phyloP scores from a whole-genome alignment of 2,329 filamentous ascomycete genomes.

The Penicillium olsonii region DNA sequence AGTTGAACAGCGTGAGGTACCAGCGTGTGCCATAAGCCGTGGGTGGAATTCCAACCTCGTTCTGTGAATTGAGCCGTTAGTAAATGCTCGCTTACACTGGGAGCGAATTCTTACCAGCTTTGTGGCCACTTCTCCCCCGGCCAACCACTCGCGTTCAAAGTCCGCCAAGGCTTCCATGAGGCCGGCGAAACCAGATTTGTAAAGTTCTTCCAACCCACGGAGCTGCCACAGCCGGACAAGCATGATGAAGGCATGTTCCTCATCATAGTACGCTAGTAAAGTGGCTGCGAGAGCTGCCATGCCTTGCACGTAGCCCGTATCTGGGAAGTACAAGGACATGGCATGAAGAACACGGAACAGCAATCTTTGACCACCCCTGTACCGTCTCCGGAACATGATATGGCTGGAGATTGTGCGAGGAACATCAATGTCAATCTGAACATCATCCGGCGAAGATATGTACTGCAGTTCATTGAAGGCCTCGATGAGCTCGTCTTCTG shows the following conservation, averaged over 20 bases:
- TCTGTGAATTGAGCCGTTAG: slow-evolving; percentile 48
- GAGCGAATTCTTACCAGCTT: slow-evolving; percentile 68
- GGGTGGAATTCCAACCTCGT: slow-evolving; percentile 75
- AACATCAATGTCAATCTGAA: slow-evolving; percentile 96
- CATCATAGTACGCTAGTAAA: slow-evolving; percentile 93
- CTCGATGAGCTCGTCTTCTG: slow-evolving; percentile 71
- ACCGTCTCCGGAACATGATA: slow-evolving; percentile 93
- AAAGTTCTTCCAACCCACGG: slow-evolving; percentile 81
- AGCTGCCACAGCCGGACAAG: slow-evolving; percentile 90
- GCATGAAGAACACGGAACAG: slow-evolving; percentile 91
- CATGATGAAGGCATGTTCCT: slow-evolving; percentile 94
- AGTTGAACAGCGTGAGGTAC: slow-evolving; percentile 97
- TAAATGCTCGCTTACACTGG: neutral
- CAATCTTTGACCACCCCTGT: slow-evolving; percentile 86
- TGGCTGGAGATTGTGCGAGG: slow-evolving; percentile 92
- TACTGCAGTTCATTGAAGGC: slow-evolving; percentile 73
- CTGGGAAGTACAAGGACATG: slow-evolving; percentile 85
- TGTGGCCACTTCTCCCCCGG: slow-evolving; percentile 71
- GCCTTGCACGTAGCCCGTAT: slow-evolving; percentile 93
- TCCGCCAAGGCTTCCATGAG: slow-evolving; percentile 83
- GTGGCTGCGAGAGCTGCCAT: slow-evolving; percentile 95
- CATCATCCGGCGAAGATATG: slow-evolving; percentile 79
- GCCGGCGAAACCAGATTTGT: slow-evolving; percentile 79
- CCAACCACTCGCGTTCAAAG: slow-evolving; percentile 82
- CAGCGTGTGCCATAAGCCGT: slow-evolving; percentile 95